Evolutionary conservation across 257 asterid species (phyloP), one percentile per base, ranked within the genome.

Genomic region (Solanum corneliomulleri): DNA sequence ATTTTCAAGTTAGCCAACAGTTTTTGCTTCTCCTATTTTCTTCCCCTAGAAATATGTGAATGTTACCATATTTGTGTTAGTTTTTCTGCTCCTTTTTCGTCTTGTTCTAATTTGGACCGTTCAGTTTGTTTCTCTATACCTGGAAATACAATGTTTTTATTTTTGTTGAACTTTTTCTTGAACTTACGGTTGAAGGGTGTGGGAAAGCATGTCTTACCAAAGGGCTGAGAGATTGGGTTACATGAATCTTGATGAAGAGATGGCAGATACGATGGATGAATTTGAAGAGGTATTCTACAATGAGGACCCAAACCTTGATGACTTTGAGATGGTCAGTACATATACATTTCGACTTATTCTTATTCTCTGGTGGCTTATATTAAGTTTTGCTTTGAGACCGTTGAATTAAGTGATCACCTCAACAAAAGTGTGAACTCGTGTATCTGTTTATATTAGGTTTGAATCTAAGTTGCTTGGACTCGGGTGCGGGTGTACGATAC

Each of bases 311-410:
- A 85, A 92, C 86, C 92, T 90, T 64, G 97, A 95, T 86, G 97
- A 91, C 60, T 93, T 91, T 92, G 96, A 93, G 84, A 89, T 91
- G 96, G 97, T 94, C 84, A 87, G 92, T 89, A 77, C 64, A 37
- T 60, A 15, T 84, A 72, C 62, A n/a, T 20, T 39, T 31, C 27
- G 41, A 10, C 76, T 70, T 27, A 27, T 27, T 80, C 68, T 37
- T 80, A 29, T 2, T 27, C 85, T 27, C 64, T 78, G 84, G 20
- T 47, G 29, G 35, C 35, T 47, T 80, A 18, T 47, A 8, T 47
- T 29, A 20, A 78, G 44, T 80, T 80, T 80, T 10, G 44, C 68
- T 80, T 16, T 49, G 64, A 80, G 20, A 31, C 5, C 11, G 68
- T 29, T 80, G 44, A 47, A 80, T 29, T 47, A 14, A 80, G 85